Evolutionary conservation across 768 basidiomycete species (phyloP).

Genomic region (Albatrellus ellisii): DNA sequence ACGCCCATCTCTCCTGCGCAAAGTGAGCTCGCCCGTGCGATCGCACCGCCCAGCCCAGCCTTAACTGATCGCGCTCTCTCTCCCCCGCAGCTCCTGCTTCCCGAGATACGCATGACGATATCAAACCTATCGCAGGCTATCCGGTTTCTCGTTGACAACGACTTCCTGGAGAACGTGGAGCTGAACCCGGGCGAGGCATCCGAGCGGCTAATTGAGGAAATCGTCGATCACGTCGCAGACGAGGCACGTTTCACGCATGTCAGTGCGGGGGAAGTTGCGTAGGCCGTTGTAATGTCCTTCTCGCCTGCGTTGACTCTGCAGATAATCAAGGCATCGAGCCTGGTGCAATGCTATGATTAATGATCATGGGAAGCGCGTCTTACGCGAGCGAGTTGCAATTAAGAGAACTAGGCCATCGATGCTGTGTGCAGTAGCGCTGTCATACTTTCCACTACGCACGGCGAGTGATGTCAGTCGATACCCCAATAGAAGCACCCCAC

Average conservation of each 20-base stretch:
- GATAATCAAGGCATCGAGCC: no score
- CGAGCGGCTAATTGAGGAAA: conserved; percentile 47
- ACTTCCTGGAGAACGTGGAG: conserved; percentile 75
- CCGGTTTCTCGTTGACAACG: conserved; percentile 80
- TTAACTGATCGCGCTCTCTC: neutral
- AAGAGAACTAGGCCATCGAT: no score
- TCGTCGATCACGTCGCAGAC: conserved; percentile 19
- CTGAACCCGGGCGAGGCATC: conserved; percentile 65
- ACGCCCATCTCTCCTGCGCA: conserved; percentile 63
- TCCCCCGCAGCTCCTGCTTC: conserved; percentile 50
- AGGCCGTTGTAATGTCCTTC: no score
- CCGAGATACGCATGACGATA: conserved; percentile 78
- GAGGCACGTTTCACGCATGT: neutral
- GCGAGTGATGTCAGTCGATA: no score
- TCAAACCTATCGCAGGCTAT: conserved; percentile 92
- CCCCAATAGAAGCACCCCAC: no score
- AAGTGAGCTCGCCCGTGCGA: conserved; percentile 42
- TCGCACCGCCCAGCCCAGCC: conserved; percentile 6
- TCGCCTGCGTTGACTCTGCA: no score
- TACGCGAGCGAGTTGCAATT: no score
- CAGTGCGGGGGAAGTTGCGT: no score
- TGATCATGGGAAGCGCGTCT: no score
- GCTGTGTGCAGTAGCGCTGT: no score
- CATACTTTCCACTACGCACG: no score
- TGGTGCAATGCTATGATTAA: no score